phyloP scores from a whole-genome alignment of 75 land plant species.

The Cupressus sempervirens region DNA sequence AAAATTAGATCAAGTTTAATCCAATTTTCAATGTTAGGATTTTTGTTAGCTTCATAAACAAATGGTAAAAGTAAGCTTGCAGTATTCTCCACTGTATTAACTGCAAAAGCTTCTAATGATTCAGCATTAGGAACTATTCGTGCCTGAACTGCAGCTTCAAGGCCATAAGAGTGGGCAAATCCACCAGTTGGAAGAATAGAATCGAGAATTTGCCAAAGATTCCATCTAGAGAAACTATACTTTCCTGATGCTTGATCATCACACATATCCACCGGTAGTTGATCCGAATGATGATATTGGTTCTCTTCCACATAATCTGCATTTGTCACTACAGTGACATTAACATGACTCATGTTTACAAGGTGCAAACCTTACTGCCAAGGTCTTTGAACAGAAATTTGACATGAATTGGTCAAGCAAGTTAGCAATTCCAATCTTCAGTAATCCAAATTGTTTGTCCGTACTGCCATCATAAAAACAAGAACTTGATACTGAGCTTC shows the following conservation, averaged over 20 bases:
- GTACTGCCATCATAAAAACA: background rate
- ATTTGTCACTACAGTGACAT: background rate
- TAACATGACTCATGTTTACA: background rate
- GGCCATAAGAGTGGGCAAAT: slow-evolving; percentile 90
- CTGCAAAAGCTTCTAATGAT: slow-evolving; percentile 43
- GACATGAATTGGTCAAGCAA: background rate
- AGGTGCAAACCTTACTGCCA: background rate
- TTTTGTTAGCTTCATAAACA: slow-evolving; percentile 32
- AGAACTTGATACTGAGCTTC: background rate
- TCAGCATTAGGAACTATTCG: slow-evolving; percentile 41
- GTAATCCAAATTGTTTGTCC: background rate
- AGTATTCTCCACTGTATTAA: slow-evolving; percentile 60
- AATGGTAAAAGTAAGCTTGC: slow-evolving; percentile 83
- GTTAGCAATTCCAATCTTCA: background rate
- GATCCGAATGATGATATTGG: background rate
- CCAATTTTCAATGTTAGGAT: slow-evolving; percentile 53
- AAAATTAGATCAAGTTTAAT: slow-evolving; percentile 33
- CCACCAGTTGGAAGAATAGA: slow-evolving; percentile 94
- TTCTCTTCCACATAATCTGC: background rate
- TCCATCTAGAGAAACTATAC: slow-evolving; percentile 32
- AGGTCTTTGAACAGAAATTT: background rate
- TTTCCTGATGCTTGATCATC: background rate
- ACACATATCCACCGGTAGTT: background rate
- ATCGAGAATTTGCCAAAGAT: slow-evolving; percentile 85
- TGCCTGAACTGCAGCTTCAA: slow-evolving; percentile 79